phyloP scores from a whole-genome alignment of 164 flowering plant species.

The Kingdonia uniflora region DNA sequence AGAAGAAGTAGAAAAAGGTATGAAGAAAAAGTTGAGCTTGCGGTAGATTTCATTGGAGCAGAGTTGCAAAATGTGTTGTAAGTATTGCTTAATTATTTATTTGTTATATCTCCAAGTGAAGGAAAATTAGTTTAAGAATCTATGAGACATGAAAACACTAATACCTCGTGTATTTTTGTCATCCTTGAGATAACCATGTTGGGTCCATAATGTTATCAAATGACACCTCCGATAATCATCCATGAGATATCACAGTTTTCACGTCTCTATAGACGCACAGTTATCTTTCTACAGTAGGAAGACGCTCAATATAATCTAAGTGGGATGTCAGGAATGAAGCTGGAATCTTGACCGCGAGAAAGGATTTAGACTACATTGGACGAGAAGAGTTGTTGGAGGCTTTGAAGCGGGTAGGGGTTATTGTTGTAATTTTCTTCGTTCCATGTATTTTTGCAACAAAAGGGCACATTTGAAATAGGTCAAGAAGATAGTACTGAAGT shows the following conservation, averaged over 20 bases:
- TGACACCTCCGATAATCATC: too few relatives aligned
- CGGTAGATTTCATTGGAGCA: conserved; percentile 94
- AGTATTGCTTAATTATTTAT: conserved; percentile 4
- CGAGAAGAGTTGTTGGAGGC: conserved; percentile 89
- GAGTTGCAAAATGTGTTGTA: conserved; percentile 95
- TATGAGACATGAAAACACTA: too few relatives aligned
- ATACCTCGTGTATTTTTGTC: too few relatives aligned
- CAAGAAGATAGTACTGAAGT: conserved; percentile 83
- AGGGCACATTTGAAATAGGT: conserved; percentile 95
- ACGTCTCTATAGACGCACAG: too few relatives aligned
- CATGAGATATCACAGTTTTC: too few relatives aligned
- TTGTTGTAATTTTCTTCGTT: not conserved
- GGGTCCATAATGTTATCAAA: too few relatives aligned
- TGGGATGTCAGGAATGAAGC: conserved; percentile 76
- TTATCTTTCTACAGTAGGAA: too few relatives aligned
- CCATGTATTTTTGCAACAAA: conserved; percentile 56
- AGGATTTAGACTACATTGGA: conserved; percentile 86
- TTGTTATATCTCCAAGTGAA: not conserved
- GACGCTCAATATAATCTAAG: not conserved
- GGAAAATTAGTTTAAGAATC: not conserved
- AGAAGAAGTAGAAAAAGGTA: conserved; percentile 71
- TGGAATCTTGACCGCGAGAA: conserved; percentile 92
- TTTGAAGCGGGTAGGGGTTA: conserved; percentile 60
- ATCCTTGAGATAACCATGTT: too few relatives aligned
- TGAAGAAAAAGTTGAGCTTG: conserved; percentile 70